Evolutionary conservation across 345 rosid genomes (phyloP).

Genomic region (Rhodomyrtus tomentosa): DNA sequence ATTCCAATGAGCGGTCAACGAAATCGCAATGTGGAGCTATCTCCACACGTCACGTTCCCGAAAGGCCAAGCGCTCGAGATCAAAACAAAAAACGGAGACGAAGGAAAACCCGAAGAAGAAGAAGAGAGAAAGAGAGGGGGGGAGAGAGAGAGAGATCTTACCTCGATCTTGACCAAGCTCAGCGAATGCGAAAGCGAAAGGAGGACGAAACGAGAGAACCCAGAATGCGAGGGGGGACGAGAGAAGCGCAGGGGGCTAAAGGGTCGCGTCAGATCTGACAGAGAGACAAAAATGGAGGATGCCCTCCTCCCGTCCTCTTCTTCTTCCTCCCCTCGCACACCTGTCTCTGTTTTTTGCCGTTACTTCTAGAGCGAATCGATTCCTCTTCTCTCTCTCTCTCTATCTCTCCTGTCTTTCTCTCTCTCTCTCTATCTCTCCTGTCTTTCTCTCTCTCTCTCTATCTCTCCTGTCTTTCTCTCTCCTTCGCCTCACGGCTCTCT

Average conservation of each 20-base stretch:
- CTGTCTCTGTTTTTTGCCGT: background rate
- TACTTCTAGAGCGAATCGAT: background rate
- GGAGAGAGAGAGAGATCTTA: background rate
- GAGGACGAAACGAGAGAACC: background rate
- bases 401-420: background rate
- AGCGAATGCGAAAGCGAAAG: background rate
- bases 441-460: background rate
- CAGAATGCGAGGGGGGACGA: background rate
- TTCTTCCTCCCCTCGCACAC: background rate
- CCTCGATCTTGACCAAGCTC: background rate
- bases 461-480: background rate
- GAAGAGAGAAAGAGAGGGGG: background rate
- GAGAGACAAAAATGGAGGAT: background rate
- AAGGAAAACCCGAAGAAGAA: background rate
- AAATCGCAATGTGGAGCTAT: background rate
- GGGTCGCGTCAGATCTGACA: background rate
- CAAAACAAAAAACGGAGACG: background rate
- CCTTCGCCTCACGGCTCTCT: background rate
- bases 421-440: background rate
- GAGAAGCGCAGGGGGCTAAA: background rate
- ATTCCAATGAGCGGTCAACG: background rate
- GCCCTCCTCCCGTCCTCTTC: background rate
- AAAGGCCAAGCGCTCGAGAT: background rate
- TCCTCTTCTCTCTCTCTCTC: background rate
- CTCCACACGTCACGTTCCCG: background rate